These are phyloP conservation scores for Simplicillium aogashimaense DNA, from an alignment of 2,329 filamentous ascomycete genomes.

Conservation along the genomic window DNA sequence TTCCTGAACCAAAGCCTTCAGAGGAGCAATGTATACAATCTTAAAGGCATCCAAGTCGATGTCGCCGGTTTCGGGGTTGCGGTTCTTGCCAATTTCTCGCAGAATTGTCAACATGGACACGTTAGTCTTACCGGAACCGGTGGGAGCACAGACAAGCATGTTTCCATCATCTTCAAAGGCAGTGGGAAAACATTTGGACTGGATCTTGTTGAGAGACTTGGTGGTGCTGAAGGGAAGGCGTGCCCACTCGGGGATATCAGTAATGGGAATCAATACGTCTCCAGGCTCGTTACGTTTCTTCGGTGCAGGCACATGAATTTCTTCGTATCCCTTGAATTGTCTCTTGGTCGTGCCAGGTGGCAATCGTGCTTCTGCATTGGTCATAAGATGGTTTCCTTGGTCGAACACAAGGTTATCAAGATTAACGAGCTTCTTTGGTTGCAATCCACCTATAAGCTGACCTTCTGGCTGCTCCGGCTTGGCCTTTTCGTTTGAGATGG, in stretches of 20 bases:
- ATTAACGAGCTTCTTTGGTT: constrained; percentile 82
- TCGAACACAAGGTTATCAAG: constrained; percentile 95
- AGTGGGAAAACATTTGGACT: constrained; percentile 83
- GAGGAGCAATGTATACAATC: constrained; percentile 92
- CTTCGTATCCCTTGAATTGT: constrained; percentile 95
- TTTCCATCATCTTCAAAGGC: constrained; percentile 94
- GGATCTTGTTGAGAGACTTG: constrained; percentile 86
- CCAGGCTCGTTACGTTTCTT: constrained; percentile 76
- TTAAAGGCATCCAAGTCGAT: constrained; percentile 96
- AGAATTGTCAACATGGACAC: constrained; percentile 96
- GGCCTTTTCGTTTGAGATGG: constrained; percentile 37
- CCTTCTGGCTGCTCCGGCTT: constrained; percentile 53
- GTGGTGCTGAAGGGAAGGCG: constrained; percentile 75
- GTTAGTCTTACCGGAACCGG: constrained; percentile 96
- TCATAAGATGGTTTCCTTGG: constrained; percentile 98
- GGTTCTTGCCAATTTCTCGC: constrained; percentile 91
- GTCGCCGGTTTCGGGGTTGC: constrained; percentile 79
- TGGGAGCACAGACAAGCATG: constrained; percentile 95
- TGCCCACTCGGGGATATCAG: constrained; percentile 89
- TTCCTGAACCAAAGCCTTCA: constrained; percentile 94
- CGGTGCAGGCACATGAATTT: constrained; percentile 91
- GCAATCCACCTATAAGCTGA: constrained; percentile 68
- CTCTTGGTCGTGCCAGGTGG: constrained; percentile 92
- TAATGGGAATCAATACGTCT: constrained; percentile 73
- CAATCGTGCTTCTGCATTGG: constrained; percentile 90